A percentile compares a stretch with the other conserved stretches of the same genome.
These are phyloP conservation scores for Pseudopithomyces chartarum DNA, from an alignment of 2,329 filamentous ascomycete species.

Conservation along the genomic window DNA sequence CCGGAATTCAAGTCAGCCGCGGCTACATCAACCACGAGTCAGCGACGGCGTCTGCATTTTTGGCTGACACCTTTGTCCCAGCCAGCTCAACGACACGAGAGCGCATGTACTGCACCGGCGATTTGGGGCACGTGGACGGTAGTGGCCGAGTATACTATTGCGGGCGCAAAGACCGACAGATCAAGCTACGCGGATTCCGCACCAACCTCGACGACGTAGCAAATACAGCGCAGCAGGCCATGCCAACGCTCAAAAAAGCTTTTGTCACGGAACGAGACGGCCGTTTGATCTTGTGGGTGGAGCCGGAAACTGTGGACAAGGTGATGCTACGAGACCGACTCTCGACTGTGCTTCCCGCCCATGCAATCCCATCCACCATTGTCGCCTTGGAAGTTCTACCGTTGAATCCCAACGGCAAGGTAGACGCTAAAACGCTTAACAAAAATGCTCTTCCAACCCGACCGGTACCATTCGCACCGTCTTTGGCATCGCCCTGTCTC, in stretches of 20 bases:
- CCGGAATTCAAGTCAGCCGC: conserved; percentile 50
- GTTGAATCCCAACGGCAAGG: neutral
- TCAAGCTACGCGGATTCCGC: conserved; percentile 47
- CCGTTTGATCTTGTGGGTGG: neutral
- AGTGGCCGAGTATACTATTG: conserved; percentile 44
- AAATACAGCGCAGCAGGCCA: conserved; percentile 16
- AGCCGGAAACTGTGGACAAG: neutral
- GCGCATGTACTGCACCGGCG: conserved; percentile 51
- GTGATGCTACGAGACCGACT: neutral
- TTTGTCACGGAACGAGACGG: neutral
- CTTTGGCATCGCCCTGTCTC: neutral
- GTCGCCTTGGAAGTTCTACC: neutral
- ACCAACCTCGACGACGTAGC: conserved; percentile 50
- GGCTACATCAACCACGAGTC: conserved; percentile 48
- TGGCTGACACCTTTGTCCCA: conserved; percentile 32
- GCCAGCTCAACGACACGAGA: conserved; percentile 11
- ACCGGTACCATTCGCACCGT: too few relatives aligned
- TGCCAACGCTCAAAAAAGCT: neutral
- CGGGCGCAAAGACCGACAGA: conserved; percentile 51
- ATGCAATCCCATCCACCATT: neutral
- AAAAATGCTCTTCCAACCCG: too few relatives aligned
- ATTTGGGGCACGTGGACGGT: conserved; percentile 44
- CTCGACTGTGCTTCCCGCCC: neutral
- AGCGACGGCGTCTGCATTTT: conserved; percentile 36
- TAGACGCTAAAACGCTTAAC: neutral